Evolutionary conservation across 192 early-diverging fungal genomes (phyloP), one percentile per base, ranked within the genome.

Genomic region (Linnemannia schmuckeri): DNA sequence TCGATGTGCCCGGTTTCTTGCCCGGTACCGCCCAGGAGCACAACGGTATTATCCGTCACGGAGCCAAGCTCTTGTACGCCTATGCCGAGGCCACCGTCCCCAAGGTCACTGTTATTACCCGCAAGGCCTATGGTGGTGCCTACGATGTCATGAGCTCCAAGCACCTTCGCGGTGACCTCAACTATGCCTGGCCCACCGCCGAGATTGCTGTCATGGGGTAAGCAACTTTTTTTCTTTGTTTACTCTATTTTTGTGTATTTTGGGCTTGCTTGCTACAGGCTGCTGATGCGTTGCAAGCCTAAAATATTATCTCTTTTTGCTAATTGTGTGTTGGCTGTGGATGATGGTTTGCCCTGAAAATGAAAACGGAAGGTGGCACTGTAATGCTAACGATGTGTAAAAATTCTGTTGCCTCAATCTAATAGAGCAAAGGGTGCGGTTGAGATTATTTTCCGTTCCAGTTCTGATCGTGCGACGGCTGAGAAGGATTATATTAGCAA

Each of bases 131-230:
- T 80, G 98, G 98, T 74, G 98, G 98, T 55, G 98, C 98, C 10
- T 98, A 99, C 87, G 97, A 97, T 89, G 98, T 99, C 27, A 99
- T 99, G 98, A 92, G 92, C 77, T 97, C 96, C 13, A 99, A 99
- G 91, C 98, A 99, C 93, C 89, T 99, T 80, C 90, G 96, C 27
- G 98, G 97, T 72, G 98, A 99, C 37, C 76, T 89, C 35, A 98
- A 97, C 90, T 95, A 97, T 82, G 94, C 96, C 8, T 99, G 97
- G 97, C 98, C 98, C 20, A 95, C 96, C n/a, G 97, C 96, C 44
- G 98, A 99, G 88, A 97, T 99, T 87, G 98, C 98, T 55, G 98
- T 99, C 70, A 99, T 99, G 98, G 98, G 98, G 68, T 87, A 87
- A 82, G 80, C 27, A 38, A 18, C 18, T 33, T 38, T 37, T 70